Evolutionary conservation across 352 stramenopile species (phyloP).

Genomic region (Pythium oligandrum): DNA sequence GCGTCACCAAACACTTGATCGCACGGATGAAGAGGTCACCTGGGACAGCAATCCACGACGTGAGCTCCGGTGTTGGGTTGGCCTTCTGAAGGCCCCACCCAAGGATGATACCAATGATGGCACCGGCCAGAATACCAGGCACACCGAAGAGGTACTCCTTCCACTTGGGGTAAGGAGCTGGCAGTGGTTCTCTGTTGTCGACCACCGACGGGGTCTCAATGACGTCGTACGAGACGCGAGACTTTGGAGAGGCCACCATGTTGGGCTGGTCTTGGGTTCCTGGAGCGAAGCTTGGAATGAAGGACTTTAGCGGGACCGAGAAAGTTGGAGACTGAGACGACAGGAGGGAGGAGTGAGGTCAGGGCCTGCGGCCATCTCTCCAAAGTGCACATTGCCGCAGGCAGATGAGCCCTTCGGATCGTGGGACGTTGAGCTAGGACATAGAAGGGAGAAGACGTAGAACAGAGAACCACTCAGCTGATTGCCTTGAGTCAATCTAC

Average conservation of each 20-base stretch:
- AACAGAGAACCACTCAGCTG: no score
- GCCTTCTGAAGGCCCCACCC: slow-evolving; percentile 10
- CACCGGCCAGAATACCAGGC: slow-evolving; percentile 15
- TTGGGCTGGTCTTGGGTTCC: neutral
- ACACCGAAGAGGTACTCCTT: slow-evolving; percentile 13
- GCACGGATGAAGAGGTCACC: slow-evolving; percentile 40
- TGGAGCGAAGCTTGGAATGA: neutral
- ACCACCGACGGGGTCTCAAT: slow-evolving; percentile 16
- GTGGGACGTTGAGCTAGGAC: no score
- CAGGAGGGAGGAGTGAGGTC: neutral
- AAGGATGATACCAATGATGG: slow-evolving; percentile 11
- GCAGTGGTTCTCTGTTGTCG: neutral
- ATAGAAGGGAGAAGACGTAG: no score
- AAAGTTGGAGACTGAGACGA: neutral
- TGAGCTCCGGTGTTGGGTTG: slow-evolving; percentile 5
- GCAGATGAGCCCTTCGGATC: no score
- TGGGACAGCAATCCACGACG: slow-evolving; percentile 32
- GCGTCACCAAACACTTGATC: slow-evolving; percentile 43
- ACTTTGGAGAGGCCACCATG: neutral
- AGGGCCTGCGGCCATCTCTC: no score
- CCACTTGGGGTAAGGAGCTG: slow-evolving; percentile 8
- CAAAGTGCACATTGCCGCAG: no score
- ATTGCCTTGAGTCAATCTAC: no score
- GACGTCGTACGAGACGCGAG: slow-evolving; percentile 15
- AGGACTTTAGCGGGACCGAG: no score